These are phyloP conservation scores for Piedraia hortae DNA, from an alignment of 2,329 filamentous ascomycete genomes.

Conservation along the genomic window DNA sequence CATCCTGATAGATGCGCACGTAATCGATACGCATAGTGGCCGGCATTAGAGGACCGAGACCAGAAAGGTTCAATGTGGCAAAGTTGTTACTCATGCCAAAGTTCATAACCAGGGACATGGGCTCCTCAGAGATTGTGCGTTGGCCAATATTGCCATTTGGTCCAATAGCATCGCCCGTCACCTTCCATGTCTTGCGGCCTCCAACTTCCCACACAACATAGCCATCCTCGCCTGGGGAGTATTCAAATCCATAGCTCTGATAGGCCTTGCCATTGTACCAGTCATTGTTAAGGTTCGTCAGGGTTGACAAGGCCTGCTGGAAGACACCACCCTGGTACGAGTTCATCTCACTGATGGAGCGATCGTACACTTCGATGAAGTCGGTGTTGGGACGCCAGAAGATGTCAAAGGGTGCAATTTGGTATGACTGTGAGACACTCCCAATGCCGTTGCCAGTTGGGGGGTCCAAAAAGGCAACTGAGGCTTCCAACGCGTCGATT, in stretches of 20 bases:
- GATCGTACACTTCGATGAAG: constrained; percentile 37
- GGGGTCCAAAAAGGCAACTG: constrained; percentile 24
- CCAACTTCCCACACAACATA: constrained; percentile 44
- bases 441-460: constrained; percentile 25
- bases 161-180: constrained; percentile 30
- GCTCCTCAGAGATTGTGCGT: constrained; percentile 36
- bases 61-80: constrained; percentile 30
- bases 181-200: constrained; percentile 33
- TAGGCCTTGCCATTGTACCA: constrained; percentile 39
- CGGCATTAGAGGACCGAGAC: constrained; percentile 27
- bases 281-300: constrained; percentile 33
- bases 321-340: constrained; percentile 31
- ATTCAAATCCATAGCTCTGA: constrained; percentile 36
- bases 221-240: constrained; percentile 28
- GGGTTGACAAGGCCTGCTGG: constrained; percentile 33
- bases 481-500: constrained; percentile 47
- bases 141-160: constrained; percentile 44
- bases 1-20: constrained; percentile 41
- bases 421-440: constrained; percentile 35
- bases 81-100: constrained; percentile 44
- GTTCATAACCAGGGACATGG: constrained; percentile 39
- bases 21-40: constrained; percentile 41
- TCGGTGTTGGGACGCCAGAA: constrained; percentile 35
- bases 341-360: constrained; percentile 28
- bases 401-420: constrained; percentile 41